Evolutionary conservation across 2,329 filamentous ascomycete species (phyloP), one percentile per base, ranked within the genome.

Genomic region (Colletotrichum sp.): DNA sequence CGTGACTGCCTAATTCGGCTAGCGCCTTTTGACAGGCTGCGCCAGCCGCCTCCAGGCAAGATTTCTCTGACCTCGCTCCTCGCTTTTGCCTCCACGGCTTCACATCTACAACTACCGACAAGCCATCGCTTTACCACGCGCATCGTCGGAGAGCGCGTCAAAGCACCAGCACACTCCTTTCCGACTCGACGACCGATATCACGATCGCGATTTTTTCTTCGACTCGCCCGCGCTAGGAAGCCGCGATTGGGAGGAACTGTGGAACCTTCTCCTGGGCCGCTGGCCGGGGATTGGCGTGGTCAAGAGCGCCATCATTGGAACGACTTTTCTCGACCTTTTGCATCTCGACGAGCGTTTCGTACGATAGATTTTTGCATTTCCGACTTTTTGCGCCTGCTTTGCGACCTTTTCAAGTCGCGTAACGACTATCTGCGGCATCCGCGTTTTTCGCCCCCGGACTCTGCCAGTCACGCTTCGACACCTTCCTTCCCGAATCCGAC

Each of bases 101-200:
- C 82, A 81, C 79, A 67, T 75, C 71, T 49, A 78, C 72, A 77
- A 64, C 77, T 63, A 76, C 68, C 44, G 66, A 67, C 71, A 72
- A 78, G 76, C 73, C 74, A 66, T 80, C 79, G 78, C 81, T 81
- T 88, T 87, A 86, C 59, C 59, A 84, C 85, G 86, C 87, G 87
- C 90, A 89, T 52, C 88, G 88, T 88, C 89, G 85, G 85, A 84
- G 86, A 87, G 87, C 86, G 85, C 84, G 84, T 85, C 81, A 15
- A 81, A 78, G 77, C 78, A 80, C 80, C 79, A 80, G 81, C 77
- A 78, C 75, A 80, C 82, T 81, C 80, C 72, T 76, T 74, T 80
- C 80, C 82, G 83, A 84, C 80, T 82, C 80, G 79, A 76, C 76
- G 79, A 80, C 81, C 81, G 82, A 87, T 77, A 82, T 81, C 24